Percentiles rank a stretch among this genome's conserved stretches.
These are phyloP conservation scores for Mycosphaerella arachidis DNA, from an alignment of 2,329 filamentous ascomycete genomes.

Conservation along the genomic window DNA sequence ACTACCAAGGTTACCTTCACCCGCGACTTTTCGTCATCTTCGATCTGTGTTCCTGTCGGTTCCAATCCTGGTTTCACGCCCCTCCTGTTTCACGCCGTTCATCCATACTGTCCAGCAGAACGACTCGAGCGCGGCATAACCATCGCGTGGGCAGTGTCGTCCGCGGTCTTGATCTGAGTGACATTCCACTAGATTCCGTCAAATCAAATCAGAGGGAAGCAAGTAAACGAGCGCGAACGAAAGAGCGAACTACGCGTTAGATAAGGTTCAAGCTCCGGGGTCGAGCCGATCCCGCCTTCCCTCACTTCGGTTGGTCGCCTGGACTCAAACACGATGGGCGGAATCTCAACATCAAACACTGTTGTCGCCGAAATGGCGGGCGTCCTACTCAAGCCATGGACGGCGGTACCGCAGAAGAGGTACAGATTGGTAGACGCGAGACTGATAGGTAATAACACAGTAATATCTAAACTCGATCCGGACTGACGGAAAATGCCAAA, in stretches of 20 bases:
- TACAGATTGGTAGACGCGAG: slow-evolving; percentile 22
- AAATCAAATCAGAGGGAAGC: too few species aligned
- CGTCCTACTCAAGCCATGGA: slow-evolving; percentile 23
- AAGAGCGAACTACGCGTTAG: not conserved
- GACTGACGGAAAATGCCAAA: not conserved
- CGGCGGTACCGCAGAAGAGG: slow-evolving; percentile 13
- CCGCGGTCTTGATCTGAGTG: too few species aligned
- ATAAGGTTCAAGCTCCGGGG: not conserved
- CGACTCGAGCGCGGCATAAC: not conserved
- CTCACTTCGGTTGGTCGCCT: not conserved
- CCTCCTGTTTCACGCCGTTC: too few species aligned
- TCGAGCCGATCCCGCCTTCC: not conserved
- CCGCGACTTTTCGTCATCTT: too few species aligned
- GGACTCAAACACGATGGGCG: not conserved
- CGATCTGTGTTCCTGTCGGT: too few species aligned
- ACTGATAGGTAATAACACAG: slow-evolving; percentile 17
- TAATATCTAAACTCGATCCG: not conserved
- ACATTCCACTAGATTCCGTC: too few species aligned
- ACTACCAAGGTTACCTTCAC: not conserved
- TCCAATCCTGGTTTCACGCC: too few species aligned
- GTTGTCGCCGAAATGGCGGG: not conserved
- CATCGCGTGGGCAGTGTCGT: too few species aligned
- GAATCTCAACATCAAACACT: not conserved
- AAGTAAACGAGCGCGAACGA: not conserved
- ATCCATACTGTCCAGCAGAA: not conserved